Conservation (phyloP, 2,329 filamentous ascomycete species). For the Fusarium algeriense region DNA sequence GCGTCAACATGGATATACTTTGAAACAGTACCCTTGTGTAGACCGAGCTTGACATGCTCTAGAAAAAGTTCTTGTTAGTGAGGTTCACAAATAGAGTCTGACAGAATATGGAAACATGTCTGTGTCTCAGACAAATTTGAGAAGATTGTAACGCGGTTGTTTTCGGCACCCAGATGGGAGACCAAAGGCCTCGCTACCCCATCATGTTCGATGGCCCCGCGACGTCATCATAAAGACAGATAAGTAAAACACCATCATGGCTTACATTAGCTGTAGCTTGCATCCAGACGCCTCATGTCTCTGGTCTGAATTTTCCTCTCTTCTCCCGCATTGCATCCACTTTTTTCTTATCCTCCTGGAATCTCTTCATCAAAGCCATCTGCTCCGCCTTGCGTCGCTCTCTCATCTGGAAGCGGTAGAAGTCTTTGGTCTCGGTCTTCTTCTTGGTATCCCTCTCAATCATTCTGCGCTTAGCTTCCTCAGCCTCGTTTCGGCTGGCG, state of each 20-base stretch:
- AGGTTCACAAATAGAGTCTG: conserved; percentile 43
- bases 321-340: conserved; percentile 78
- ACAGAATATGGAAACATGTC: conserved; percentile 38
- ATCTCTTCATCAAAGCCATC: conserved; percentile 74
- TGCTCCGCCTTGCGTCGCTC: conserved; percentile 83
- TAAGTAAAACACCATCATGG: conserved; percentile 18
- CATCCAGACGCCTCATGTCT: conserved; percentile 51
- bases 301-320: conserved; percentile 71
- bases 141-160: conserved; percentile 76
- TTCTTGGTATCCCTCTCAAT: conserved; percentile 73
- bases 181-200: conserved; percentile 36
- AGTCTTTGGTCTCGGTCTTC: conserved; percentile 75
- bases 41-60: conserved; percentile 3
- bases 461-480: conserved; percentile 69
- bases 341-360: conserved; percentile 80
- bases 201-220: conserved; percentile 63
- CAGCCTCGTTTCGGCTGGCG: conserved; percentile 78
- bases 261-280: conserved; percentile 24
- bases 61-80: conserved; percentile 10
- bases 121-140: conserved; percentile 68
- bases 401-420: conserved; percentile 86
- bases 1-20: conserved; percentile 1
- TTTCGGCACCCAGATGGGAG: conserved; percentile 64
- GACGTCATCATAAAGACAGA: conserved; percentile 60
- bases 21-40: conserved; percentile 8